phyloP scores from a whole-genome alignment of 257 asterid species.

The Salvia splendens region DNA sequence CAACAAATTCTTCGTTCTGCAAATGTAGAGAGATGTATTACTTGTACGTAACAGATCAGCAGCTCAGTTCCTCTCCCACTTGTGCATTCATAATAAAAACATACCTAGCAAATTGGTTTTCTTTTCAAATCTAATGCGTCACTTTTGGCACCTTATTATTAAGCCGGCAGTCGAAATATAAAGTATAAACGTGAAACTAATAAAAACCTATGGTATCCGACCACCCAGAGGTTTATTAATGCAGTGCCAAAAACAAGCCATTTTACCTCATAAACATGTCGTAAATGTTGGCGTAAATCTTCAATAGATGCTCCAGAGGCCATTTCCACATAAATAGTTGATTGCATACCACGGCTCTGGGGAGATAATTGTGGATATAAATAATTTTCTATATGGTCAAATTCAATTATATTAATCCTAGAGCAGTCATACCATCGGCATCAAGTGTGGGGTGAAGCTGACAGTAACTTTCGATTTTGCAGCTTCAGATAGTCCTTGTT shows the following conservation, averaged over 20 bases:
- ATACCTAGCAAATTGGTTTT: too few species aligned
- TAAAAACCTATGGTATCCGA: not conserved
- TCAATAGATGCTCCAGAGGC: constrained; percentile 69
- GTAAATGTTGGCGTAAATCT: constrained; percentile 64
- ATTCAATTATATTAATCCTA: not conserved
- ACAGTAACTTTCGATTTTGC: constrained; percentile 77
- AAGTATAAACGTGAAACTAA: not conserved
- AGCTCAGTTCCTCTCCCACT: not conserved
- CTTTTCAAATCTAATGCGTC: too few species aligned
- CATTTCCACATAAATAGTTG: constrained; percentile 91
- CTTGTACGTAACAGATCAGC: not conserved
- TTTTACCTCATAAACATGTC: constrained; percentile 63
- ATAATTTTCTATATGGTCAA: not conserved
- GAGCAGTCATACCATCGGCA: constrained; percentile 77
- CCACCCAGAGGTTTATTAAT: not conserved
- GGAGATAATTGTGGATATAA: constrained; percentile 18
- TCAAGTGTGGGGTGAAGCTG: constrained; percentile 96
- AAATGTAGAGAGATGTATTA: constrained; percentile 20
- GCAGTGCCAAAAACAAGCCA: not conserved
- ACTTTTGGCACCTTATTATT: too few species aligned
- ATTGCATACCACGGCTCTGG: constrained; percentile 98
- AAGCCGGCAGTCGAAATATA: too few species aligned
- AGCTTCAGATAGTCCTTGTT: constrained; percentile 91
- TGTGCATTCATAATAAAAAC: too few species aligned
- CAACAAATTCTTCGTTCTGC: constrained; percentile 84